Percentiles rank a stretch among this genome's conserved stretches.
Conservation (phyloP, 768 basidiomycete genomes). For the Phaeotremella skinneri region DNA sequence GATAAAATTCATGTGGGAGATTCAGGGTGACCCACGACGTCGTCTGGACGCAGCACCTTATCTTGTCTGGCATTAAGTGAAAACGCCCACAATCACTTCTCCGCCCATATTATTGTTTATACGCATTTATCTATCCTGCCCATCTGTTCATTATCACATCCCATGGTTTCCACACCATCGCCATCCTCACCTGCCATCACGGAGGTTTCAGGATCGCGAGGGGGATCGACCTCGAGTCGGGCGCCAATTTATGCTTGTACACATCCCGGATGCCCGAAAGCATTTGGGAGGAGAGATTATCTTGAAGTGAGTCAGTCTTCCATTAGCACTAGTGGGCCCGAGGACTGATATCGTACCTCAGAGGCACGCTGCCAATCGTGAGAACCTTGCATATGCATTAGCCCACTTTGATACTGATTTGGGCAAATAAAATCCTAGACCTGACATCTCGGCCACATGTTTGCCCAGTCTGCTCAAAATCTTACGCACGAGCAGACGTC, state of each 20-base stretch:
- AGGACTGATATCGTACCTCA: background rate
- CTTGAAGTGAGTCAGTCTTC: slow-evolving; percentile 6
- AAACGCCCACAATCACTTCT: background rate
- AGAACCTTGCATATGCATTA: background rate
- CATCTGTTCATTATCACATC: background rate
- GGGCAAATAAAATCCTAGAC: too few species aligned
- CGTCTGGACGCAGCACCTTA: too few species aligned
- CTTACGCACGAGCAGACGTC: slow-evolving; percentile 12
- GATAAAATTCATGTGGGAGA: too few species aligned
- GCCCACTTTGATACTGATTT: background rate
- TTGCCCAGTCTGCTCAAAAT: slow-evolving; percentile 5
- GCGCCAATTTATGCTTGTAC: slow-evolving; percentile 2
- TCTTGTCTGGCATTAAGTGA: too few species aligned
- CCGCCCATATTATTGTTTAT: background rate
- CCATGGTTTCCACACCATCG: too few species aligned
- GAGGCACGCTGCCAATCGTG: slow-evolving; percentile 12
- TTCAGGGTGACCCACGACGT: too few species aligned
- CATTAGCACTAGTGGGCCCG: background rate
- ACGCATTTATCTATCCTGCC: background rate
- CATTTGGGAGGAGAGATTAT: slow-evolving; percentile 10
- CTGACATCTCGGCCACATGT: slow-evolving; percentile 1
- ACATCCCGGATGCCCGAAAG: slow-evolving; percentile 7
- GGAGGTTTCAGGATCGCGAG: too few species aligned
- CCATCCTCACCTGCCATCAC: too few species aligned
- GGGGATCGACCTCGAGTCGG: too few species aligned